phyloP scores from a whole-genome alignment of 2,329 filamentous ascomycete genomes.

The Verticillium nubilum region DNA sequence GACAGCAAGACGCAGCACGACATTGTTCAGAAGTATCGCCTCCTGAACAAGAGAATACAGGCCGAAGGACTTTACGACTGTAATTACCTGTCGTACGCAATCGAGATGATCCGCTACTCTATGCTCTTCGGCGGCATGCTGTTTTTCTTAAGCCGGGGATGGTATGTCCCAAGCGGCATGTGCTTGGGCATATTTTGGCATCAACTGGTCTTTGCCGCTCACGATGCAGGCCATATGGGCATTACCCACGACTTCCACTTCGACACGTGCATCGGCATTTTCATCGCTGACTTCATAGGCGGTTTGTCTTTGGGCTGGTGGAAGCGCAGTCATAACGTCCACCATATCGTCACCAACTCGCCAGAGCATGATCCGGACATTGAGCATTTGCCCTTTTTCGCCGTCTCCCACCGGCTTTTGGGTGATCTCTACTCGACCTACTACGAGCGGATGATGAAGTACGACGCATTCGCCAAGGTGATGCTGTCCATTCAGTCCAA shows the following conservation, averaged over 20 bases:
- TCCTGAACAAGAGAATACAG: constrained; percentile 64
- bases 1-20: constrained; percentile 67
- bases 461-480: constrained; percentile 67
- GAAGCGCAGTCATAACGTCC: constrained; percentile 94
- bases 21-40: constrained; percentile 78
- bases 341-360: constrained; percentile 93
- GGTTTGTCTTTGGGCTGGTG: constrained; percentile 93
- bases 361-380: constrained; percentile 97
- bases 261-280: constrained; percentile 81
- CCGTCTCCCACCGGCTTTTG: constrained; percentile 77
- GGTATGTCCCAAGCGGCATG: constrained; percentile 65
- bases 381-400: constrained; percentile 84
- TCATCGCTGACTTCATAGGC: constrained; percentile 84
- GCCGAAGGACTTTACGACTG: constrained; percentile 77
- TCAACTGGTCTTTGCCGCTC: constrained; percentile 86
- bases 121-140: constrained; percentile 60
- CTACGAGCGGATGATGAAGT: constrained; percentile 75
- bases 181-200: constrained; percentile 87
- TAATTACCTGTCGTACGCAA: constrained; percentile 73
- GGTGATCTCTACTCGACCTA: constrained; percentile 70
- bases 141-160: constrained; percentile 53
- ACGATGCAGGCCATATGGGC: constrained; percentile 95
- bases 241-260: constrained; percentile 86
- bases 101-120: constrained; percentile 69
- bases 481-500: constrained; percentile 72